Percentiles rank a stretch among this genome's conserved stretches.
phyloP scores from a whole-genome alignment of 2,329 filamentous ascomycete species.

The Helotiales sp. region DNA sequence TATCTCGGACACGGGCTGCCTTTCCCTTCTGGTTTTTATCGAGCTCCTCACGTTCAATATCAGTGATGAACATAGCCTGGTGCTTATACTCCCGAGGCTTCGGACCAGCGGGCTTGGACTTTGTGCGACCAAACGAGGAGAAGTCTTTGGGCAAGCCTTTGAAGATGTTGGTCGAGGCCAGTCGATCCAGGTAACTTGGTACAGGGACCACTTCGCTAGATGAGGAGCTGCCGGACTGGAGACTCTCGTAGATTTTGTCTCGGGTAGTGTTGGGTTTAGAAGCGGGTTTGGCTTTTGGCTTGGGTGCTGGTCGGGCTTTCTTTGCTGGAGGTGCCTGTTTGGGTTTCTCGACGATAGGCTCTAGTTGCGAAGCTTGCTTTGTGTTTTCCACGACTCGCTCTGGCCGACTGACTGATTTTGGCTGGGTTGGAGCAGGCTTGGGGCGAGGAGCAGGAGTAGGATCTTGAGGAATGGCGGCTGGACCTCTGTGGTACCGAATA shows the following conservation, averaged over 20 bases:
- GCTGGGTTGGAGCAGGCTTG: background rate
- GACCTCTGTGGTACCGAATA: background rate
- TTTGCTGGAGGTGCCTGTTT: background rate
- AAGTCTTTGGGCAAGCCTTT: background rate
- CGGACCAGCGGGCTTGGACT: background rate
- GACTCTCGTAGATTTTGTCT: background rate
- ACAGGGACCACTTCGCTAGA: background rate
- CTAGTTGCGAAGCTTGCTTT: background rate
- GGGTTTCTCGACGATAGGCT: background rate
- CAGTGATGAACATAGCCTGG: conserved; percentile 8
- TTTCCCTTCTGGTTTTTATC: conserved; percentile 5
- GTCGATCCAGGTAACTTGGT: background rate
- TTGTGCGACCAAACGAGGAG: background rate
- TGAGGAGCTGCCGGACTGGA: background rate
- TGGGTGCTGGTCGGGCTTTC: background rate
- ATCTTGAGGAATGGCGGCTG: background rate
- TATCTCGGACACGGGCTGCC: background rate
- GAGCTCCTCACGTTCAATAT: conserved; percentile 3
- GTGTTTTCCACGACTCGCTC: background rate
- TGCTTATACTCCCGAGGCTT: conserved; percentile 5
- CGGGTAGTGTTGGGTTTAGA: background rate
- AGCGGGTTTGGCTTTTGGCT: background rate
- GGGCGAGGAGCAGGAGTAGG: background rate
- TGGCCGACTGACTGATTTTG: background rate
- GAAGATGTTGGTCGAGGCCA: background rate